Evolutionary conservation across 2,329 filamentous ascomycete species (phyloP), one percentile per base, ranked within the genome.

Genomic region (Verticillium albo-atrum): DNA sequence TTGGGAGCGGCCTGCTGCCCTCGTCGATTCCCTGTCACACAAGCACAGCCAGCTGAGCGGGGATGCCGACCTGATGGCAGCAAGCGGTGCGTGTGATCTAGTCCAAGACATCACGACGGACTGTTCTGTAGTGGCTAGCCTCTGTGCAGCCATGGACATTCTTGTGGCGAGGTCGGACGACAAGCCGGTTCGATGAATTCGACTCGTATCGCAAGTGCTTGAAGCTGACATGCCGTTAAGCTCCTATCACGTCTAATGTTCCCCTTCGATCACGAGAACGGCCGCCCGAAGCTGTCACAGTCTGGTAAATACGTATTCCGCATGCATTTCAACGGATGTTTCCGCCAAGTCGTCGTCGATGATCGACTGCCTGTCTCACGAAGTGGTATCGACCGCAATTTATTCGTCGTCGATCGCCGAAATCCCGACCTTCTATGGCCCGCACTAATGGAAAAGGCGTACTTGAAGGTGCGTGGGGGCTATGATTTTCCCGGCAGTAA

Each of bases 401-500:
- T 99, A 3, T 92, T 96, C 72, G 93, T 98, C 10, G 84, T 96
- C 53, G 94, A 98, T 68, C 85, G 92, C 35, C 88, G 88, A 50
- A 92, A 97, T 64, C 89, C 90, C 4, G 80, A 77, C n/a, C 79
- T 96, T 15, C 76, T 98, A 15, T 98, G 94, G 92, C 95, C 95
- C 6, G 92, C 94, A 2, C 80, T 99, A 4, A 78, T 98, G 17
- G 95, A 99, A 71, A 99, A 99, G 71, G 95, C 95, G 0, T 99
- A 99, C 67, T 79, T 99, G 1, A 99, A 98, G 77, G 86, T 98
- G 12, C 86, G 94, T 59, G 95, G 95, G 28, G 95, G 95, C 34
- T 99, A 99, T 71, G 93, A 99, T 69, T 99, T 99, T 65, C 94
- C 95, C 0, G 95, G 95, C 7, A 98, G 95, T 69, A 98, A 98